Conservation (phyloP, 2,329 filamentous ascomycete species). For the Calycina marina region DNA sequence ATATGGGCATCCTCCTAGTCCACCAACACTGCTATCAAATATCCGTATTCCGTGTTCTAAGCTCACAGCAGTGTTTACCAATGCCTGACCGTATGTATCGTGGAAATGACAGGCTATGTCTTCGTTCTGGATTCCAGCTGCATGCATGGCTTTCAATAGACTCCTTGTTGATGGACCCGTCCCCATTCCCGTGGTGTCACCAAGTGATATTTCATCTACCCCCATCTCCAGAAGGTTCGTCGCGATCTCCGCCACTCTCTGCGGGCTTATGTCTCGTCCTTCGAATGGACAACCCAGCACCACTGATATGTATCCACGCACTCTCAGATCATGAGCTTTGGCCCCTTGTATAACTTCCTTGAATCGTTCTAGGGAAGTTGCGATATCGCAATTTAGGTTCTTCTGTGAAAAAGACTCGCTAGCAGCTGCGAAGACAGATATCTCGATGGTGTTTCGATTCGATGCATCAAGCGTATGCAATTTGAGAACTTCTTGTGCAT, state of each 20-base stretch:
- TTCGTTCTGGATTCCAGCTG: constrained; percentile 52
- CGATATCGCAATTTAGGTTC: constrained; percentile 72
- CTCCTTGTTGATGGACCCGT: constrained; percentile 56
- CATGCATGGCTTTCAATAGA: constrained; percentile 47
- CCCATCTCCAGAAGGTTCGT: constrained; percentile 66
- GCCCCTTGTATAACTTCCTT: constrained; percentile 53
- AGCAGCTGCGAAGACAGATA: constrained; percentile 70
- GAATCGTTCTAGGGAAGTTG: constrained; percentile 58
- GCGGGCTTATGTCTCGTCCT: constrained; percentile 47
- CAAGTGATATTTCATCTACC: constrained; percentile 79
- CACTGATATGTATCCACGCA: constrained; percentile 69
- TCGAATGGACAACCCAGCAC: constrained; percentile 71
- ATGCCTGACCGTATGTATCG: constrained; percentile 73
- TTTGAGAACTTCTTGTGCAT: constrained; percentile 40
- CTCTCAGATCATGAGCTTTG: constrained; percentile 48
- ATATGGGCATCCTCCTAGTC: constrained; percentile 74
- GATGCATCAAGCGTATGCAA: constrained; percentile 13
- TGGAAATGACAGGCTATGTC: constrained; percentile 78
- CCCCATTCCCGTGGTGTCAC: constrained; percentile 84
- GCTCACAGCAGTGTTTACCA: constrained; percentile 68
- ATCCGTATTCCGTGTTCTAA: constrained; percentile 64
- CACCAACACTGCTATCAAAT: constrained; percentile 69
- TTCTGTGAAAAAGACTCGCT: constrained; percentile 68
- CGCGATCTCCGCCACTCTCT: constrained; percentile 50
- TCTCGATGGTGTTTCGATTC: constrained; percentile 34